These are phyloP conservation scores for Nicotiana undulata DNA, from an alignment of 257 asterid genomes.

Conservation along the genomic window DNA sequence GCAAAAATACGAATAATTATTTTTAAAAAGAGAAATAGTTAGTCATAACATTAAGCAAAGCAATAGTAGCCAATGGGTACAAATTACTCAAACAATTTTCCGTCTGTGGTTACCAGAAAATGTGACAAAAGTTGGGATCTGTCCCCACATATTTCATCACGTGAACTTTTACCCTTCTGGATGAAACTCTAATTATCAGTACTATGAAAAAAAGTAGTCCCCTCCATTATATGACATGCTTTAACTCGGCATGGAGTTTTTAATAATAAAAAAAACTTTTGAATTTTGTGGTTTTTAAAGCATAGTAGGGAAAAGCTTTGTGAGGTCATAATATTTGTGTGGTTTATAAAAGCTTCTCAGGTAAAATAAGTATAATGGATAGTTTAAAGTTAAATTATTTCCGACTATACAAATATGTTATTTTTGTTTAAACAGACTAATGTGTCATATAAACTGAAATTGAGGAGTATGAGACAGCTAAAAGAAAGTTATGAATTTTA, in stretches of 20 bases:
- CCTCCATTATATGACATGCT: too few species aligned
- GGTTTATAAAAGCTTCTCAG: too few species aligned
- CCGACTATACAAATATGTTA: too few species aligned
- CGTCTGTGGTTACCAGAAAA: neutral
- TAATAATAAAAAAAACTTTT: too few species aligned
- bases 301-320: too few species aligned
- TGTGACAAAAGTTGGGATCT: neutral
- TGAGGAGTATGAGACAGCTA: neutral
- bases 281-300: too few species aligned
- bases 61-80: neutral
- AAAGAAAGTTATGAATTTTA: neutral
- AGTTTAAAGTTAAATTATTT: too few species aligned
- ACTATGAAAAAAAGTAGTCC: neutral
- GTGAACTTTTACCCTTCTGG: neutral
- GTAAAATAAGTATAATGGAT: too few species aligned
- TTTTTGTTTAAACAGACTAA: too few species aligned
- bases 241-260: too few species aligned
- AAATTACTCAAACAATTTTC: neutral
- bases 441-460: too few species aligned
- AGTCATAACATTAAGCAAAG: neutral
- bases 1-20: constrained; percentile 8
- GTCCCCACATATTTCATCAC: neutral
- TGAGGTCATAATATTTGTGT: too few species aligned
- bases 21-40: neutral
- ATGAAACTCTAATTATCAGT: neutral